phyloP scores from a whole-genome alignment of 192 early-diverging fungal genomes.

The Backusella parvicylindrica region DNA sequence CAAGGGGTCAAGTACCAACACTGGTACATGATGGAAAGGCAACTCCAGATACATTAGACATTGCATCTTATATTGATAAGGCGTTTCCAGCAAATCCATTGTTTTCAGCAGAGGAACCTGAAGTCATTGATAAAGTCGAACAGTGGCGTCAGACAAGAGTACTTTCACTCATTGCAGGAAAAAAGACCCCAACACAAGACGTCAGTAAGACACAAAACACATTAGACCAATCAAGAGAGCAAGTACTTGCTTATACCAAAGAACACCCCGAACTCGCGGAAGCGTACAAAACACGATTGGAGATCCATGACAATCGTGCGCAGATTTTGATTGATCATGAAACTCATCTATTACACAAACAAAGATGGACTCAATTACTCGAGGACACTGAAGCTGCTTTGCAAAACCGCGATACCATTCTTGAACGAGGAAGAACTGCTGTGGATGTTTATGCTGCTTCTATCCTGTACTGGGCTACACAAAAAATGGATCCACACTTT shows the following conservation, averaged over 20 bases:
- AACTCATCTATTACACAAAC: background rate
- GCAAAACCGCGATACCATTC: background rate
- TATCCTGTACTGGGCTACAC: background rate
- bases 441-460: background rate
- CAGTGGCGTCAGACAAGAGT: background rate
- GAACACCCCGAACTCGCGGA: background rate
- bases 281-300: background rate
- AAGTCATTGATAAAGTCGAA: background rate
- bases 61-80: constrained; percentile 1
- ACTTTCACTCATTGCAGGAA: background rate
- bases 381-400: background rate
- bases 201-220: background rate
- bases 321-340: background rate
- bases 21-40: background rate
- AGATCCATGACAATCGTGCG: background rate
- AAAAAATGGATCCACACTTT: background rate
- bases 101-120: background rate
- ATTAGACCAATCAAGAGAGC: background rate
- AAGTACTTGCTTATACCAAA: background rate
- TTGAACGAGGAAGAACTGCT: background rate
- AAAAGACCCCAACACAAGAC: background rate
- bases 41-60: background rate
- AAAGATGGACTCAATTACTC: background rate
- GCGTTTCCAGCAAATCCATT: background rate
- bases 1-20: constrained; percentile 15